Conservation (phyloP, 306 rosid genomes). For the Ormosia emarginata region DNA sequence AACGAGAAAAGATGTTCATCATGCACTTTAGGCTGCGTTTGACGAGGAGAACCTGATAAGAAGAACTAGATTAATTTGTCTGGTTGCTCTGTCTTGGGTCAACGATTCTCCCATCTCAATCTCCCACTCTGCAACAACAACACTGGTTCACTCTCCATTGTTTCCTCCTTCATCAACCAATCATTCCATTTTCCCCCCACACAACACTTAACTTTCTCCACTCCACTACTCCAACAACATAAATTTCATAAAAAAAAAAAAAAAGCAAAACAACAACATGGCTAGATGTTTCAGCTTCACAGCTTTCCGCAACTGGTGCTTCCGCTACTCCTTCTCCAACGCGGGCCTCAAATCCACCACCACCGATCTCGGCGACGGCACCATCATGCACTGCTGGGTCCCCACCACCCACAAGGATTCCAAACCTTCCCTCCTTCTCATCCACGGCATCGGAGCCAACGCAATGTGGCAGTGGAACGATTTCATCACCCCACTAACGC, state of each 20-base stretch:
- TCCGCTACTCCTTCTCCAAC: conserved; percentile 53
- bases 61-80: no score
- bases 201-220: background rate
- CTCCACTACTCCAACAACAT: no score
- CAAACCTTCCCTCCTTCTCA: conserved; percentile 61
- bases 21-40: no score
- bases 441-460: conserved; percentile 92
- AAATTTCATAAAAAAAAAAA: background rate
- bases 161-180: background rate
- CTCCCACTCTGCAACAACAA: background rate
- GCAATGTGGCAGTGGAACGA: conserved; percentile 96
- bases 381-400: conserved; percentile 85
- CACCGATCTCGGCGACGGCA: conserved; percentile 74
- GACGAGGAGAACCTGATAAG: no score
- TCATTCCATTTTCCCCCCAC: background rate
- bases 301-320: conserved; percentile 40
- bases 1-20: no score
- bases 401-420: conserved; percentile 42
- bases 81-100: background rate
- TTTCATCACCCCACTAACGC: conserved; percentile 50
- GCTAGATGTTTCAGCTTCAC: conserved; percentile 50
- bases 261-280: conserved; percentile 18
- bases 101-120: background rate
- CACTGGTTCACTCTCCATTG: background rate
- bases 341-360: conserved; percentile 71